Conservation (phyloP, 1,284 basidiomycete genomes). For the Volvariella surrecta region DNA sequence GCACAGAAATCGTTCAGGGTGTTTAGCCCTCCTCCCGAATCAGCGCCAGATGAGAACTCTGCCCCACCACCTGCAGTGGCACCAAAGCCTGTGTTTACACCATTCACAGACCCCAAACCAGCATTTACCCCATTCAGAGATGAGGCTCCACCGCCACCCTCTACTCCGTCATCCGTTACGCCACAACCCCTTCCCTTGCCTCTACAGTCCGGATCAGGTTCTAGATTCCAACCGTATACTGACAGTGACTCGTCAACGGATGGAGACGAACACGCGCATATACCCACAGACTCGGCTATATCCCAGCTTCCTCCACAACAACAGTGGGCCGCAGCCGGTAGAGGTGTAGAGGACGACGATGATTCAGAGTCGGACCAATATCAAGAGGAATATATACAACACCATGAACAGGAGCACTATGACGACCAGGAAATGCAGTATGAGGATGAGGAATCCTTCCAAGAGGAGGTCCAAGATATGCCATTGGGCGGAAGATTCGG, state of each 20-base stretch:
- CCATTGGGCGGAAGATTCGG: slow-evolving; percentile 71
- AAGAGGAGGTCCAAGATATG: slow-evolving; percentile 29
- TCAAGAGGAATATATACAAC: slow-evolving; percentile 23
- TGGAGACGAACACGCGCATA: slow-evolving; percentile 6
- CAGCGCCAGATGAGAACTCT: slow-evolving; percentile 22
- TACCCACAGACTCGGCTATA: slow-evolving; percentile 8
- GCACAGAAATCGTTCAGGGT: slow-evolving; percentile 59
- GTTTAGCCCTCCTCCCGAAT: slow-evolving; percentile 53
- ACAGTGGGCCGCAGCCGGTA: slow-evolving; percentile 12
- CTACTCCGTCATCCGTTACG: neutral
- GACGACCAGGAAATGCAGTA: slow-evolving; percentile 16
- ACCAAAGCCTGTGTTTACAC: neutral
- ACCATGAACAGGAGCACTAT: slow-evolving; percentile 14
- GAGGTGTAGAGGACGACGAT: slow-evolving; percentile 18
- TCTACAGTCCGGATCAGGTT: too few relatives aligned
- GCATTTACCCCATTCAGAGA: slow-evolving; percentile 35
- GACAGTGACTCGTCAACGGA: slow-evolving; percentile 15
- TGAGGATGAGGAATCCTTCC: slow-evolving; percentile 31
- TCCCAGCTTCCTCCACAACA: slow-evolving; percentile 13
- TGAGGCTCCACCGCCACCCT: slow-evolving; percentile 9
- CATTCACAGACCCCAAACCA: neutral
- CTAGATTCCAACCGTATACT: slow-evolving; percentile 24
- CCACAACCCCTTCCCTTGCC: neutral
- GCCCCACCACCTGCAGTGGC: neutral
- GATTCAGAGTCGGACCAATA: slow-evolving; percentile 26